Evolutionary conservation across 2,329 filamentous ascomycete genomes (phyloP).

Genomic region (Penicillium rolfsii): DNA sequence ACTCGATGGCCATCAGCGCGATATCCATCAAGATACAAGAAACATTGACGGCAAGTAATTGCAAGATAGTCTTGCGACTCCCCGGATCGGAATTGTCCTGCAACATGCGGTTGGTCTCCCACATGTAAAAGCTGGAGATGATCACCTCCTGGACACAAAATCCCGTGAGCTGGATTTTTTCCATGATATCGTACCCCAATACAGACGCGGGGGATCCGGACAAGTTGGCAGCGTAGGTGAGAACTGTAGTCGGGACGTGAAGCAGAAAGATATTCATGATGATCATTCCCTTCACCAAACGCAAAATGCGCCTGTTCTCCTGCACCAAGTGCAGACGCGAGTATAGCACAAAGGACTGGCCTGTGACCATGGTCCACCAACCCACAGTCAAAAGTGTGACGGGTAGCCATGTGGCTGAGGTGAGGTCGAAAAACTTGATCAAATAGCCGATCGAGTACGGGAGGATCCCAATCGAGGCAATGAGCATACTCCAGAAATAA

Average conservation of each 20-base stretch:
- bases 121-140: slow-evolving; percentile 54
- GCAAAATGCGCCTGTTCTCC: slow-evolving; percentile 51
- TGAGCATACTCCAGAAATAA: slow-evolving; percentile 56
- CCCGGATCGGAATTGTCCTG: slow-evolving; percentile 29
- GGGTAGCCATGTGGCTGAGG: slow-evolving; percentile 29
- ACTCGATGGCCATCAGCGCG: slow-evolving; percentile 45
- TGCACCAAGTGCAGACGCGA: slow-evolving; percentile 62
- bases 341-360: slow-evolving; percentile 62
- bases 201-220: slow-evolving; percentile 20
- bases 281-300: slow-evolving; percentile 59
- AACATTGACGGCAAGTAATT: slow-evolving; percentile 58
- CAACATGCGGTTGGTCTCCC: slow-evolving; percentile 51
- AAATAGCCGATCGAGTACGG: slow-evolving; percentile 43
- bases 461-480: slow-evolving; percentile 50
- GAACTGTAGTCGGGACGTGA: slow-evolving; percentile 56
- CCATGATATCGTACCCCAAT: slow-evolving; percentile 34
- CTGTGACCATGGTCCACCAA: slow-evolving; percentile 62
- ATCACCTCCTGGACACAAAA: slow-evolving; percentile 51
- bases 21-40: slow-evolving; percentile 53
- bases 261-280: slow-evolving; percentile 57
- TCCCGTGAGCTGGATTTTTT: slow-evolving; percentile 44
- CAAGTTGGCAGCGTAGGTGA: slow-evolving; percentile 51
- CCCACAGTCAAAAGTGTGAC: slow-evolving; percentile 52
- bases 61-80: slow-evolving; percentile 47
- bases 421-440: slow-evolving; percentile 34